These are phyloP conservation scores for Yamadazyma laniorum DNA, from an alignment of 805 yeast species.

Conservation along the genomic window DNA sequence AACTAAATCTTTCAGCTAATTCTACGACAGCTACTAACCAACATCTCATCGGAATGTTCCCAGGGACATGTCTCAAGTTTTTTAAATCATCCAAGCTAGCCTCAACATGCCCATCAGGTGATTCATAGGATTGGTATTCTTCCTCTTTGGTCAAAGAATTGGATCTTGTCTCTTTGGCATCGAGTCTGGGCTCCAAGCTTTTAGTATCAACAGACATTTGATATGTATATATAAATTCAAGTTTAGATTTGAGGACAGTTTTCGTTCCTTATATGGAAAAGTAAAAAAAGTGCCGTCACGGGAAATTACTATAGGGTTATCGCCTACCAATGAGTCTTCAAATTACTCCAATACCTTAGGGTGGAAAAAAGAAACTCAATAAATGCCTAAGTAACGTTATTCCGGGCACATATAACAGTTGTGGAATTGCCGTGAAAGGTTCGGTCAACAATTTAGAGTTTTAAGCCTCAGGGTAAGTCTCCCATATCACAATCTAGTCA, in stretches of 20 bases:
- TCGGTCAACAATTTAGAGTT: too few relatives aligned
- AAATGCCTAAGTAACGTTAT: too few relatives aligned
- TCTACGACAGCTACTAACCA: conserved; percentile 71
- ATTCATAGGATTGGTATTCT: conserved; percentile 4
- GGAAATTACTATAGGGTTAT: too few relatives aligned
- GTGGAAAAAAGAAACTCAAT: too few relatives aligned
- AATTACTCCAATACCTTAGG: too few relatives aligned
- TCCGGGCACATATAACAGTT: neutral
- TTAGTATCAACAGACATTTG: neutral
- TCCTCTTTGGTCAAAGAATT: neutral
- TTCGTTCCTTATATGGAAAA: too few relatives aligned
- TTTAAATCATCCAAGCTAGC: conserved; percentile 56
- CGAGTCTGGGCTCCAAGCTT: conserved; percentile 4
- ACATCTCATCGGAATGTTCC: conserved; percentile 51
- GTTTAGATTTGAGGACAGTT: too few relatives aligned
- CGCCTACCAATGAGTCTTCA: too few relatives aligned
- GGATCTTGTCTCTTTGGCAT: neutral
- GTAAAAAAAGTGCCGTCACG: too few relatives aligned
- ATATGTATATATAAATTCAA: too few relatives aligned
- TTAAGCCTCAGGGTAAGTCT: too few relatives aligned
- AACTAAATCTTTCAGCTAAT: conserved; percentile 77
- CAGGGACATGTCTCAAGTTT: conserved; percentile 53
- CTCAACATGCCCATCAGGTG: conserved; percentile 30
- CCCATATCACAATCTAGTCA: too few relatives aligned
- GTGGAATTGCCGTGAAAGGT: neutral